Evolutionary conservation across 148 eudicot genomes (phyloP), one percentile per base, ranked within the genome.

Genomic region (Camellia japonica): DNA sequence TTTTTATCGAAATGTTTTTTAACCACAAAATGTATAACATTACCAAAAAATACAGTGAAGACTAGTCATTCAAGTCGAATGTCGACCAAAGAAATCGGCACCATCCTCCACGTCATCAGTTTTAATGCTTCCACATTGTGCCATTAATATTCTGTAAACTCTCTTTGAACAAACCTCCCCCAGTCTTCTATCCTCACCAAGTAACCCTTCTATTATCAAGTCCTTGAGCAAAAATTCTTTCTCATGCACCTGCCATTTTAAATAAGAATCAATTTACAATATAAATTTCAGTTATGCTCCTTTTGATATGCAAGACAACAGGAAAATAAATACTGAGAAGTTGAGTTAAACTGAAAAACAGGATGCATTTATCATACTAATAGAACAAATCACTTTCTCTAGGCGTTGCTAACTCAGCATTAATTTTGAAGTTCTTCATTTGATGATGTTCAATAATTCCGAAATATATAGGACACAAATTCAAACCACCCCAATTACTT

Each of bases 161-260:
- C 99, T 91, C 91, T 93, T 93, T 20, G 99, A 96, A 83, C 99
- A 96, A 72, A 91, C 78, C 79, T 90, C 92, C 5, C 99, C 99
- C 42, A 95, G 71, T 84, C 94, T 87, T 89, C 86, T 87, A 65
- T 87, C 90, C 64, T 82, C 90, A 52, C 93, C 88, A 51, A 87
- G 77, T 75, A 86, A 70, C 59, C 89, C 90, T 81, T 95, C 97
- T 44, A 82, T 82, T 71, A 72, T 90, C 84, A 95, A 83, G 75
- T 92, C 94, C 84, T 92, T 81, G 46, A 95, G 94, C 76, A 95
- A 79, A 78, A 87, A 90, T 84, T 93, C 99, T 83, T 95, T 95
- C 81, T 95, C 98, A 70, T 89, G 88, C 80, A 91, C 94, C 99
- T 93, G 81, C 77, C 70, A 14, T 66, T 58, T 18, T 30, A 41